Base-by-base conservation (phyloP, 441 rosid species). In the Croton setiger region DNA sequence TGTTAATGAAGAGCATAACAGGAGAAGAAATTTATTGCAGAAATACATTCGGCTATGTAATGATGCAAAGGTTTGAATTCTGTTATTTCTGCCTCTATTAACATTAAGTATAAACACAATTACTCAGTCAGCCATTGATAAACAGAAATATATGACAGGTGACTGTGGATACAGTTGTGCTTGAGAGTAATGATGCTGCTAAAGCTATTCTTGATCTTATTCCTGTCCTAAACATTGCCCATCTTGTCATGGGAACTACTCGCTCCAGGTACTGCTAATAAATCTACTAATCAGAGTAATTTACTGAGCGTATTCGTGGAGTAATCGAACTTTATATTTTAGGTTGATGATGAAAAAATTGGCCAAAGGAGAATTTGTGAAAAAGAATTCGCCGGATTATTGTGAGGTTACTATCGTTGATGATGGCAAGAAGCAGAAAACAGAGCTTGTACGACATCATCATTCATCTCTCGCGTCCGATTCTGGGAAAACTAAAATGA, bases 181-280 rank as follows among this genome's bases (percentile, higher is more conserved):
- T 88, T 41, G 88, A 88, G 77, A 79, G 86, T 76, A 71, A 64
- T 23, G 71, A 56, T 59, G 76, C 76, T 3, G 76, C 80, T n/a
- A 79, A 85, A 78, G 83, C 91, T 45, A 71, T 88, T 67, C 76
- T 85, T n/a, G 84, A 82, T 55, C 88, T 88, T 43, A 88, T 88
- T 43, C 81, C 94, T 48, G 85, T 86, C 56, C 84, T 85, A 67
- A 85, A 86, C 75, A 80, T 88, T 41, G 78, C 83, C 52, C 73
- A 68, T 61, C 87, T 88, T 45, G 85, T 88, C 75, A 78, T 88
- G 15, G 91, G 94, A 74, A 64, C 78, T 11, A 86, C 83, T 49
- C 60, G 27, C 57, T 72, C 88, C 20, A 77, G 85, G 88, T 85
- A 69, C 15, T 35, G 39, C 20, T 33, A 23, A 15, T 45, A 45